These are phyloP conservation scores for Fragosphaeria purpurea DNA, from an alignment of 2,329 filamentous ascomycete genomes.

Conservation along the genomic window DNA sequence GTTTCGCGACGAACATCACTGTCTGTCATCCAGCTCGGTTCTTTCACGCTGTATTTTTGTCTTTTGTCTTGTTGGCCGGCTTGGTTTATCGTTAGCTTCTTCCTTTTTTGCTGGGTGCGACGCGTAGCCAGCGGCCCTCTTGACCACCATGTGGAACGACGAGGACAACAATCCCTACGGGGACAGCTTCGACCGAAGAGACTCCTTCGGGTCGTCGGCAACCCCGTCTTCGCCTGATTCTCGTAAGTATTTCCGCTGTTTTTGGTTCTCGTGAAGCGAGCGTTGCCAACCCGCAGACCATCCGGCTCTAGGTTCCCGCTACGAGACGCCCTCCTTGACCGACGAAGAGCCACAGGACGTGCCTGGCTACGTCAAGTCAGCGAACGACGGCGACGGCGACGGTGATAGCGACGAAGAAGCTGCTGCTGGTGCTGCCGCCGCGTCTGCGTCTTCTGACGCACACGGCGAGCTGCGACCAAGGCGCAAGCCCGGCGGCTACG, in stretches of 20 bases:
- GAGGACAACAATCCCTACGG: conserved; percentile 98
- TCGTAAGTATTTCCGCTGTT: conserved; percentile 31
- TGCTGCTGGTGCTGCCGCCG: conserved; percentile 28
- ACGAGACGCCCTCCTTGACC: conserved; percentile 57
- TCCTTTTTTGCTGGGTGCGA: background rate
- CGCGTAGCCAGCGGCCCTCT: too few relatives aligned
- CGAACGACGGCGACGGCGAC: conserved; percentile 28
- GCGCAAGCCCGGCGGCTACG: conserved; percentile 76
- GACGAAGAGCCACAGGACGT: conserved; percentile 50
- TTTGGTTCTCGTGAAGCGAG: background rate
- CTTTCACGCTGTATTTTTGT: too few relatives aligned
- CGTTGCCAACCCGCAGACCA: too few relatives aligned
- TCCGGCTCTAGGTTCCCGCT: conserved; percentile 38
- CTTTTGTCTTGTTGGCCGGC: too few relatives aligned
- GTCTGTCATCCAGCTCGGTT: too few relatives aligned
- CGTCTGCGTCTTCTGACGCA: conserved; percentile 15
- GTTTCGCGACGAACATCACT: too few relatives aligned
- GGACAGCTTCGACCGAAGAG: conserved; percentile 76
- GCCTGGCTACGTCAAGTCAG: conserved; percentile 17
- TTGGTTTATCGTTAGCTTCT: background rate
- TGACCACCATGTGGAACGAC: conserved; percentile 83
- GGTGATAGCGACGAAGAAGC: conserved; percentile 32
- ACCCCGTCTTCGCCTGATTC: conserved; percentile 51
- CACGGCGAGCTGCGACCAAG: conserved; percentile 39
- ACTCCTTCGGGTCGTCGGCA: conserved; percentile 62